Percentiles rank a stretch among this genome's conserved stretches.
Evolutionary conservation across 805 yeast genomes (phyloP).

Genomic region (Huiozyma sinensis): DNA sequence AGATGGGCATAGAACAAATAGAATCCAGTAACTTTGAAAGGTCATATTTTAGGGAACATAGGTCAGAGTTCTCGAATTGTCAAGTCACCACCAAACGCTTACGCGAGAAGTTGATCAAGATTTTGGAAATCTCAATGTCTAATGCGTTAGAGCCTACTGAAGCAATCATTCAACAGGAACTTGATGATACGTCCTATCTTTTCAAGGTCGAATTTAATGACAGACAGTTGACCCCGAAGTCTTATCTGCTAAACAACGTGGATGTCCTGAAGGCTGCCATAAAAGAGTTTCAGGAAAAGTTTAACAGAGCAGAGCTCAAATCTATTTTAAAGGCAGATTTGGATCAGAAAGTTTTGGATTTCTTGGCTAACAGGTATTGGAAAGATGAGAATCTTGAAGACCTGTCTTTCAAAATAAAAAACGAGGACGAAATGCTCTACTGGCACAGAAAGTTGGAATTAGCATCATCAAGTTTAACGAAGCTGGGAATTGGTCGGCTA

Average conservation of each 20-base stretch:
- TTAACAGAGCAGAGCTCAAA: constrained; percentile 74
- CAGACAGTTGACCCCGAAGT: constrained; percentile 84
- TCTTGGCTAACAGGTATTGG: constrained; percentile 90
- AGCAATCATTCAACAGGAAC: constrained; percentile 71
- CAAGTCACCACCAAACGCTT: constrained; percentile 66
- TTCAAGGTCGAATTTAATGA: constrained; percentile 97
- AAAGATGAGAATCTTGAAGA: constrained; percentile 40
- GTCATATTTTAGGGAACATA: constrained; percentile 53
- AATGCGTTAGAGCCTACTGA: constrained; percentile 81
- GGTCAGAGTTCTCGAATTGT: constrained; percentile 49
- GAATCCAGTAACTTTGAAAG: constrained; percentile 56
- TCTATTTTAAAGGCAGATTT: constrained; percentile 70
- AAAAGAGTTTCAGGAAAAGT: constrained; percentile 74
- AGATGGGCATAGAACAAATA: constrained; percentile 11
- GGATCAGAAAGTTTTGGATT: constrained; percentile 81
- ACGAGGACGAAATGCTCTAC: constrained; percentile 46
- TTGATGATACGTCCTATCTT: constrained; percentile 85
- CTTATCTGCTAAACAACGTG: constrained; percentile 83
- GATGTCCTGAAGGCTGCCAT: constrained; percentile 78
- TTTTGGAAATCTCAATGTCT: constrained; percentile 87
- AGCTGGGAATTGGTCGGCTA: constrained; percentile 85
- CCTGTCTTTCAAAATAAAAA: constrained; percentile 41
- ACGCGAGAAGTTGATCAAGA: constrained; percentile 72
- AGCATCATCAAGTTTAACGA: constrained; percentile 74
- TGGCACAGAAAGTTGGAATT: constrained; percentile 87